Conservation (phyloP, 1,284 basidiomycete genomes). For the Cutaneotrichosporon sp. region DNA sequence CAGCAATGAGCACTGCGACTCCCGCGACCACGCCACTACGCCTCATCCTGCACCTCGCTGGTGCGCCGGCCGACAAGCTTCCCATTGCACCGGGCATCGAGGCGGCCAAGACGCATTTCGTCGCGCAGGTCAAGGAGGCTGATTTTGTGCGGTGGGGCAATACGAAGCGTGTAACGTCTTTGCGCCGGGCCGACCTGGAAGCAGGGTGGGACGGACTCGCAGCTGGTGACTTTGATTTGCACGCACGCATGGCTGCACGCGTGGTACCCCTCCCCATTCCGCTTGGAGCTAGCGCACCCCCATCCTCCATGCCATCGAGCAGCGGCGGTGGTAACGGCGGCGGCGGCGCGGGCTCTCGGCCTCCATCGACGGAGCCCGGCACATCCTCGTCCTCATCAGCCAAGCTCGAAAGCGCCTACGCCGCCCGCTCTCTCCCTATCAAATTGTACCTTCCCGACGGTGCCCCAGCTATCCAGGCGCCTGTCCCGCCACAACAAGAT, state of each 20-base stretch:
- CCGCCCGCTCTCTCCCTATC: conserved; percentile 77
- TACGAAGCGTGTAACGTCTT: conserved; percentile 80
- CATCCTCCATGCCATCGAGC: conserved; percentile 45
- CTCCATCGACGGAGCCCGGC: conserved; percentile 63
- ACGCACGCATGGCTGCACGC: conserved; percentile 84
- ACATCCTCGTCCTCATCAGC: conserved; percentile 49
- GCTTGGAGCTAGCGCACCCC: conserved; percentile 51
- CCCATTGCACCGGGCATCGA: conserved; percentile 71
- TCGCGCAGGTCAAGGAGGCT: conserved; percentile 89
- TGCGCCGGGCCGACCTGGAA: conserved; percentile 83
- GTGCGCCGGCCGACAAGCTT: conserved; percentile 70
- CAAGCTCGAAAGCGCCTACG: conserved; percentile 58
- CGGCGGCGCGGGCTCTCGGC: conserved; percentile 49
- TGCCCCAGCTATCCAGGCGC: conserved; percentile 82
- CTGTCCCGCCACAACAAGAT: conserved; percentile 64
- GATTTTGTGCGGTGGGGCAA: conserved; percentile 93
- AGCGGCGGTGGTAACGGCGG: conserved; percentile 23
- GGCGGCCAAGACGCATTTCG: conserved; percentile 80
- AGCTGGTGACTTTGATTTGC: conserved; percentile 91
- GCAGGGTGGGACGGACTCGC: conserved; percentile 90
- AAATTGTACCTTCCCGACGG: conserved; percentile 80
- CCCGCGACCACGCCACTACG: conserved; percentile 58
- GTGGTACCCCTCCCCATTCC: conserved; percentile 57
- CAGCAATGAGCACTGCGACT: neutral
- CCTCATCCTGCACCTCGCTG: conserved; percentile 71